Percentiles rank a stretch among this genome's conserved stretches.
Evolutionary conservation across 306 rosid species (phyloP).

Genomic region (Carpinus fangiana): DNA sequence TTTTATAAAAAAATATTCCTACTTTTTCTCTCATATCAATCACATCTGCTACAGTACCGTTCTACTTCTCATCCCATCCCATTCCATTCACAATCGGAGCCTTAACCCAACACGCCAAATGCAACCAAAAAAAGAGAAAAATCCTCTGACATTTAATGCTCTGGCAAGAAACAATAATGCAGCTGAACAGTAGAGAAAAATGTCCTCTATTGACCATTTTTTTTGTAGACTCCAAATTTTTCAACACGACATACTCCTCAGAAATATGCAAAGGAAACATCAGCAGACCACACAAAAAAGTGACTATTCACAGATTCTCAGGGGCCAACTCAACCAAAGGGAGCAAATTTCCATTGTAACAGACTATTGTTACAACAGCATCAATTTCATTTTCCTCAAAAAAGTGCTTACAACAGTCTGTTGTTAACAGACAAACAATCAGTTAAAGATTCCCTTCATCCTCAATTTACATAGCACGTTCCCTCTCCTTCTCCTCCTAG

Average conservation of each 20-base stretch:
- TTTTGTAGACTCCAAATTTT: not conserved
- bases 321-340: not conserved
- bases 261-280: not conserved
- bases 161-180: not conserved
- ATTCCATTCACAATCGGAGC: too few species aligned
- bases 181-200: not conserved
- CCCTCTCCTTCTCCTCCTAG: not conserved
- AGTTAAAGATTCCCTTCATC: not conserved
- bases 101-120: not conserved
- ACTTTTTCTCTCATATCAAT: too few species aligned
- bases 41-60: too few species aligned
- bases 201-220: not conserved
- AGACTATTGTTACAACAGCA: not conserved
- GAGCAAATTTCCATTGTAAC: not conserved
- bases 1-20: too few species aligned
- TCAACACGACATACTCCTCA: not conserved
- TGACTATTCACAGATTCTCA: not conserved
- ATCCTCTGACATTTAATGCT: not conserved
- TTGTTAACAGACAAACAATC: not conserved
- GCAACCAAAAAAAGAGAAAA: not conserved
- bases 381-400: not conserved
- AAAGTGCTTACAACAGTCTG: not conserved
- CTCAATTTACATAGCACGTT: not conserved
- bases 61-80: too few species aligned
- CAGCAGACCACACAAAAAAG: not conserved